Percentiles rank a stretch among this genome's conserved stretches.
These are phyloP conservation scores for Artemisia annua DNA, from an alignment of 129 eudicot genomes.

Conservation along the genomic window DNA sequence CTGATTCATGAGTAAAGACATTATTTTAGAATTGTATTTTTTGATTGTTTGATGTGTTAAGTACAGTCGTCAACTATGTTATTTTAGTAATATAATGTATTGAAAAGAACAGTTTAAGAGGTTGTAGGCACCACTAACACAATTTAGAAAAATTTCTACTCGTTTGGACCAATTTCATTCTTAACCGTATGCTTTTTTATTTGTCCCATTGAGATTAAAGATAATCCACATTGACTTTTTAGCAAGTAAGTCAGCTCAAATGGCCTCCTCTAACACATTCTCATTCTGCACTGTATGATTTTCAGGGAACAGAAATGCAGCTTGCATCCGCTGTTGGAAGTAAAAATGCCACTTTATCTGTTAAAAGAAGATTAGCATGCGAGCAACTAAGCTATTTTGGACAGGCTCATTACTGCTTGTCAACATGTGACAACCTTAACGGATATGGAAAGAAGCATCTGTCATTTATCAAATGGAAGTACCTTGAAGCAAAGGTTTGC, in stretches of 20 bases:
- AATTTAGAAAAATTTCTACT: too few relatives aligned
- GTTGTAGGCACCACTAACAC: too few relatives aligned
- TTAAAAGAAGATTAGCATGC: conserved; percentile 92
- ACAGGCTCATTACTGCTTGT: conserved; percentile 78
- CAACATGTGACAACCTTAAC: conserved; percentile 46
- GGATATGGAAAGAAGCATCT: conserved; percentile 67
- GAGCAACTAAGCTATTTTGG: conserved; percentile 69
- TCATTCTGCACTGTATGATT: conserved; percentile 10
- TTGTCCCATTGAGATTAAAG: neutral
- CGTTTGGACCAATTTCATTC: too few relatives aligned
- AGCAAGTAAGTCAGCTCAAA: too few relatives aligned
- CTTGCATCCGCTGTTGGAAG: conserved; percentile 81
- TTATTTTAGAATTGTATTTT: too few relatives aligned
- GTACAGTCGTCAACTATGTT: too few relatives aligned
- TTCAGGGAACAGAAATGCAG: conserved; percentile 96
- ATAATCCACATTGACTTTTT: neutral
- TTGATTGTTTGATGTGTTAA: too few relatives aligned
- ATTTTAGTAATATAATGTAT: too few relatives aligned
- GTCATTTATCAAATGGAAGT: conserved; percentile 85
- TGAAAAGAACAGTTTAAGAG: too few relatives aligned
- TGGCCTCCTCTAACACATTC: neutral
- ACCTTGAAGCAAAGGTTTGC: conserved; percentile 85
- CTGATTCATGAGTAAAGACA: too few relatives aligned
- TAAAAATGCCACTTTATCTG: conserved; percentile 81
- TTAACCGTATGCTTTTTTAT: too few relatives aligned